phyloP scores from a whole-genome alignment of 495 filamentous ascomycete genomes.

The Neurospora intermedia region DNA sequence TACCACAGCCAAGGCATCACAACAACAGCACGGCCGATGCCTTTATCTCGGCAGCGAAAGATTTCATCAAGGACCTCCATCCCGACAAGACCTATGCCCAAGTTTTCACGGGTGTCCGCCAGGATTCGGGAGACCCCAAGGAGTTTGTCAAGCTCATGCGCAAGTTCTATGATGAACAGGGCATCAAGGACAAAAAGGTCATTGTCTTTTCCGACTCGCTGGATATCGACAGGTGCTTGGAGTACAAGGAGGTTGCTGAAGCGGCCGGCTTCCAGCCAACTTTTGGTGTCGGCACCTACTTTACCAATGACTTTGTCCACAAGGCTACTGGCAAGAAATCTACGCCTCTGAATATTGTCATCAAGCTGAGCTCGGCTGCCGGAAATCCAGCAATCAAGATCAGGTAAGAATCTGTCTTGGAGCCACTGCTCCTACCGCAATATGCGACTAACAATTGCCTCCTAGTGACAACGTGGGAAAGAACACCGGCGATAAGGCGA shows the following conservation, averaged over 20 bases:
- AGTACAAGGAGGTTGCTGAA: constrained; percentile 77
- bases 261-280: constrained; percentile 67
- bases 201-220: constrained; percentile 97
- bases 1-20: constrained; percentile 1
- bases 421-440: neutral
- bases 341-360: constrained; percentile 92
- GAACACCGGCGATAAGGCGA: constrained; percentile 78
- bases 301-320: constrained; percentile 84
- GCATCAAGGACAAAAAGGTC: constrained; percentile 72
- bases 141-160: constrained; percentile 74
- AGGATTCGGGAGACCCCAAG: constrained; percentile 87
- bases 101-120: constrained; percentile 76
- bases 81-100: constrained; percentile 62
- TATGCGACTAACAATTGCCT: constrained; percentile 1
- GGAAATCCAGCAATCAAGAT: constrained; percentile 88
- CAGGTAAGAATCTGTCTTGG: constrained; percentile 28
- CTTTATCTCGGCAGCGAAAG: constrained; percentile 18
- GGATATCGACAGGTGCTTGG: constrained; percentile 78
- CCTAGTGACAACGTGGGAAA: constrained; percentile 82
- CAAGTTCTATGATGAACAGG: constrained; percentile 68
- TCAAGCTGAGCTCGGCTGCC: constrained; percentile 79
- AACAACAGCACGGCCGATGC: constrained; percentile 23
- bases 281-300: constrained; percentile 90
- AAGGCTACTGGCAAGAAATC: constrained; percentile 65
- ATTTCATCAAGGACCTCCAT: constrained; percentile 6